Percentiles rank a stretch among this genome's conserved stretches.
Conservation (phyloP, 1,284 basidiomycete genomes). For the Malassezia pachydermatis region DNA sequence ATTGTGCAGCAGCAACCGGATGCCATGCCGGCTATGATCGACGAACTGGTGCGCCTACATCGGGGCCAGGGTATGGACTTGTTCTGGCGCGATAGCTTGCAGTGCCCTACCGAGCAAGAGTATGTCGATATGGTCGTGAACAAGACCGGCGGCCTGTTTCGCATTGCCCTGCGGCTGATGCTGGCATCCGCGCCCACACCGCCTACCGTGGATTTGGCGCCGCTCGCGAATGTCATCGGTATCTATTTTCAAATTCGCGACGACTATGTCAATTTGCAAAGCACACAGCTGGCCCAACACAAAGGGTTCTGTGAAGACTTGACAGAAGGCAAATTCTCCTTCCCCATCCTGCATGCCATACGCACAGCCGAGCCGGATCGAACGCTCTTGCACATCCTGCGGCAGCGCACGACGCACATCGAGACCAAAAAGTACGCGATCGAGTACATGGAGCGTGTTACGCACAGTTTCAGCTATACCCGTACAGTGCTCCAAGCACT, state of each 20-base stretch:
- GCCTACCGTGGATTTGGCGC: slow-evolving; percentile 51
- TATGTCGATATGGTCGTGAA: slow-evolving; percentile 94
- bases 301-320: slow-evolving; percentile 93
- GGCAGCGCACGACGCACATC: slow-evolving; percentile 34
- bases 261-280: slow-evolving; percentile 92
- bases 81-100: slow-evolving; percentile 81
- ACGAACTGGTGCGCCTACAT: slow-evolving; percentile 76
- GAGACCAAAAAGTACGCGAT: slow-evolving; percentile 42
- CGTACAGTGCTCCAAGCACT: slow-evolving; percentile 30
- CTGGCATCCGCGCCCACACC: slow-evolving; percentile 50
- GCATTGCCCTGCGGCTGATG: slow-evolving; percentile 90
- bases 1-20: slow-evolving; percentile 63
- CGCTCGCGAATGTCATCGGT: slow-evolving; percentile 85
- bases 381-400: slow-evolving; percentile 38
- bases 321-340: slow-evolving; percentile 91
- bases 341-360: slow-evolving; percentile 81
- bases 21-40: slow-evolving; percentile 49
- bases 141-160: slow-evolving; percentile 92
- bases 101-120: slow-evolving; percentile 86
- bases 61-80: slow-evolving; percentile 92
- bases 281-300: slow-evolving; percentile 70
- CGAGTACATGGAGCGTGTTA: slow-evolving; percentile 36
- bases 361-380: slow-evolving; percentile 48
- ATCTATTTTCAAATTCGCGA: slow-evolving; percentile 93
- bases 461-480: slow-evolving; percentile 40